Evolutionary conservation across 1,139 yeast species (phyloP), one percentile per base, ranked within the genome.

Genomic region (Candida sojae): DNA sequence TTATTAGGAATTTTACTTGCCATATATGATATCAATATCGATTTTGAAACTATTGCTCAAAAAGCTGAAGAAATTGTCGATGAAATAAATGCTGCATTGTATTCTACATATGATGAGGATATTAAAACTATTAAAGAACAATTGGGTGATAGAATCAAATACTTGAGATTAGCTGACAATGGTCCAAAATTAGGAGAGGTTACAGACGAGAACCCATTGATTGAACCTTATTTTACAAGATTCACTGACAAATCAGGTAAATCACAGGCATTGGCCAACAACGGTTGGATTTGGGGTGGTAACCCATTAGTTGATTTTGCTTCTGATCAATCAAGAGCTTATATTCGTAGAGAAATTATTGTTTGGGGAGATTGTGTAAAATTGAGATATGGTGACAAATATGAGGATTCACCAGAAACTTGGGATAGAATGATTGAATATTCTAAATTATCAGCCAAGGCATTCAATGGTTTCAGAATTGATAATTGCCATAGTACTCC

Each of bases 261-360:
- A 42, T 68, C 75, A 1, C 83, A 83, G 71, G 89, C 92, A 1
- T 71, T 93, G 52, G 98, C 97, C 5, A 93, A 93, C 62, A 93
- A 93, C 61, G 99, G 99, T 40, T 93, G 98, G 98, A 91, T 93
- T 48, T 93, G 99, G 99, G 93, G 91, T 47, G 97, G 97, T 11
- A 86, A 92, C 57, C 97, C 98, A 2, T 68, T 92, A 51, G 86
- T 90, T 6, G 98, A 93, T 65, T 93, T 92, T 76, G 99, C 98
- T 0, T 88, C 96, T 1, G 68, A 76, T 32, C 58, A 83, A 49
- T 83, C 96, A 9, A 86, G 82, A 59, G 93, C 96, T 2, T 93
- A 93, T 61, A 70, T 93, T 48, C 78, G 96, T 49, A 82, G 99
- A 64, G 97, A 93, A 65, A 96, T 93, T 13, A 91, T 93, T 57